Evolutionary conservation across 257 asterid genomes (phyloP).

Genomic region (Cruciata laevipes): DNA sequence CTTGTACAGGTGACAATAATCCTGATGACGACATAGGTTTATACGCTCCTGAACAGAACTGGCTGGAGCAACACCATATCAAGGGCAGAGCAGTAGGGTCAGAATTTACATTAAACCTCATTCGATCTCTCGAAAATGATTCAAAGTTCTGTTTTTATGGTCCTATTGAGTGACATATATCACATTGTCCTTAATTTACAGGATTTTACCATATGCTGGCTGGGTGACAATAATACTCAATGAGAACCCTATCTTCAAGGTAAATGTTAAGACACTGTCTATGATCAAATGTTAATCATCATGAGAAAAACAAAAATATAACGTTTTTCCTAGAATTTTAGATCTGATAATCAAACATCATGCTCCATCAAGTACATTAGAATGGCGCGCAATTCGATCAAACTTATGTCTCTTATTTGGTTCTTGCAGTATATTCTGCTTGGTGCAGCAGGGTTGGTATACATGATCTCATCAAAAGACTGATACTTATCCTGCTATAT

Average conservation of each 20-base stretch:
- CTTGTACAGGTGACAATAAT: conserved; percentile 56
- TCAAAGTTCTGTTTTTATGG: neutral
- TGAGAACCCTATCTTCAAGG: conserved; percentile 65
- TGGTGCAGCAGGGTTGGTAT: conserved; percentile 46
- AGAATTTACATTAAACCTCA: neutral
- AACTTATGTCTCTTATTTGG: neutral
- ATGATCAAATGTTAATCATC: neutral
- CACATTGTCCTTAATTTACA: conserved; percentile 20
- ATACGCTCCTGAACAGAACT: conserved; percentile 59
- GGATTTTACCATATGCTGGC: conserved; percentile 66
- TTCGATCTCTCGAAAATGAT: neutral
- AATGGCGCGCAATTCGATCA: neutral
- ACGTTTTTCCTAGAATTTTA: neutral
- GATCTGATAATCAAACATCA: neutral
- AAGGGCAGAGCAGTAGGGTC: conserved; percentile 81
- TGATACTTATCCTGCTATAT: conserved; percentile 7
- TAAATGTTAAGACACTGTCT: conserved; percentile 5
- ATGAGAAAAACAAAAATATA: neutral
- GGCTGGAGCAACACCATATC: conserved; percentile 61
- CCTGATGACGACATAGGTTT: conserved; percentile 36
- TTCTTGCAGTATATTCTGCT: conserved; percentile 51
- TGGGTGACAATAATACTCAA: conserved; percentile 68
- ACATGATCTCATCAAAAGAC: conserved; percentile 41
- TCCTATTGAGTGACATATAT: neutral
- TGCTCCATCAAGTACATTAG: neutral